Evolutionary conservation across 2,329 filamentous ascomycete genomes (phyloP).

Genomic region (Xylariaceae sp.): DNA sequence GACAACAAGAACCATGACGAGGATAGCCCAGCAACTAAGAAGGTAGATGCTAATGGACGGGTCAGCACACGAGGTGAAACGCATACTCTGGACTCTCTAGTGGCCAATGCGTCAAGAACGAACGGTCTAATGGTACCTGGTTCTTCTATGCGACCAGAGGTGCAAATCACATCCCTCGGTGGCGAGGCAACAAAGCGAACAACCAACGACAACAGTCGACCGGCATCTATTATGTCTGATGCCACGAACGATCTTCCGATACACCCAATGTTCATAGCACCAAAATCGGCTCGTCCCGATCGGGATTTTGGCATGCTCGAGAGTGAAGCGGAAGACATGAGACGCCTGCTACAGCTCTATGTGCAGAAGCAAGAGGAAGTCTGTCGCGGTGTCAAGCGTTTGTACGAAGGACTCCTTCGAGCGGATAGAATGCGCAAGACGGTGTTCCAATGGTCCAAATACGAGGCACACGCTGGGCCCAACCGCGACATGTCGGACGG

Average conservation of each 20-base stretch:
- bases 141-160: conserved; percentile 19
- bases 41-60: conserved; percentile 6
- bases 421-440: conserved; percentile 67
- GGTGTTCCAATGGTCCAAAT: conserved; percentile 70
- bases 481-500: conserved; percentile 77
- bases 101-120: conserved; percentile 11
- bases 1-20: conserved; percentile 1
- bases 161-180: conserved; percentile 12
- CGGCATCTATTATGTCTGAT: conserved; percentile 36
- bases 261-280: conserved; percentile 69
- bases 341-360: conserved; percentile 67
- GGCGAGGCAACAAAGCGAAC: conserved; percentile 16
- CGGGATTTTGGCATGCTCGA: conserved; percentile 67
- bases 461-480: conserved; percentile 64
- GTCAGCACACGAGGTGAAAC: conserved; percentile 4
- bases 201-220: conserved; percentile 23
- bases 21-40: not conserved
- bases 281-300: conserved; percentile 57
- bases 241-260: conserved; percentile 50
- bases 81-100: not conserved
- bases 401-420: conserved; percentile 66
- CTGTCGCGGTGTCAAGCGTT: conserved; percentile 60
- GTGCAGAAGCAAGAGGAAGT: conserved; percentile 85
- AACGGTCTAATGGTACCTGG: conserved; percentile 15
- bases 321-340: conserved; percentile 71